Conservation (phyloP, 2,329 filamentous ascomycete species). For the Microcyclospora pomicola region DNA sequence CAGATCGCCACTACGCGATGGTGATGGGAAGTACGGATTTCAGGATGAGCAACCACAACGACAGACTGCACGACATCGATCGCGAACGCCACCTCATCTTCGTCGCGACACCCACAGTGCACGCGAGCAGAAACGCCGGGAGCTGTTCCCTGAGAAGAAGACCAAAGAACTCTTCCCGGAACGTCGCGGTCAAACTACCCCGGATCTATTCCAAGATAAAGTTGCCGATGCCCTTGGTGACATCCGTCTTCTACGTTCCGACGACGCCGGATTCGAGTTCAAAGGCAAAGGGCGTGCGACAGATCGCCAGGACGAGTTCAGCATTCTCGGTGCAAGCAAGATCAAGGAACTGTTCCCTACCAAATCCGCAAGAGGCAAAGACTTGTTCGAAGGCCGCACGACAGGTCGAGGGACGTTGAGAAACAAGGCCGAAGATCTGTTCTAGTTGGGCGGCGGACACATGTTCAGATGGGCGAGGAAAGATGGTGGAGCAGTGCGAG, state of each 20-base stretch:
- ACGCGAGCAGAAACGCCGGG: constrained; percentile 20
- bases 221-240: constrained; percentile 4
- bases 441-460: constrained; percentile 2
- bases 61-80: constrained; percentile 29
- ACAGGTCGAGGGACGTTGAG: constrained; percentile 16
- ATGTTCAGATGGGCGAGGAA: neutral
- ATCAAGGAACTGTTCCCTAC: constrained; percentile 22
- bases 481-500: neutral
- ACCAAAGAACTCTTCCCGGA: constrained; percentile 23
- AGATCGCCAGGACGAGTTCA: constrained; percentile 12
- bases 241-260: constrained; percentile 3
- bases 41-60: constrained; percentile 35
- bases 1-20: constrained; percentile 41
- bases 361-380: constrained; percentile 16
- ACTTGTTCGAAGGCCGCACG: constrained; percentile 21
- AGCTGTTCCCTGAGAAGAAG: constrained; percentile 26
- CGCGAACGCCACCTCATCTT: constrained; percentile 23
- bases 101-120: constrained; percentile 12
- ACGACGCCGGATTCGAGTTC: constrained; percentile 21
- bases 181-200: constrained; percentile 6
- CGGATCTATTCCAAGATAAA: constrained; percentile 9
- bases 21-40: constrained; percentile 36
- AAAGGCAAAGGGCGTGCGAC: constrained; percentile 14
- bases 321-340: constrained; percentile 18
- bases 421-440: constrained; percentile 17